Base-by-base conservation (phyloP, 2,329 filamentous ascomycete genomes). In the Neocatenulostroma microsporum region DNA sequence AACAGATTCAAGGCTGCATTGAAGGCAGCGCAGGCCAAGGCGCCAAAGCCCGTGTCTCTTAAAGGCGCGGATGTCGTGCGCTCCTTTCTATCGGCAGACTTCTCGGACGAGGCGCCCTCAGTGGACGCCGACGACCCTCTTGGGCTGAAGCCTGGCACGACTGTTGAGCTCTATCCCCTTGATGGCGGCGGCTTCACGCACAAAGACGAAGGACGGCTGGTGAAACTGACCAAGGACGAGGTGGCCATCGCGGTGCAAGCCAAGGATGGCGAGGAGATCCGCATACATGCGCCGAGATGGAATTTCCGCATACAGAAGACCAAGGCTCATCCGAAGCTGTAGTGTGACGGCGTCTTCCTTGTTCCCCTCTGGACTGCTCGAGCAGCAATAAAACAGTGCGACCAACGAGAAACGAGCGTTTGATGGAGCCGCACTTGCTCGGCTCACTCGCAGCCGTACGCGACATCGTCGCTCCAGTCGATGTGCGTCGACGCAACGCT, bases 241-340 rank as follows among this genome's bases (percentile, higher is more conserved):
- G 65, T 78, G 6, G 76, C 80, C 2, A 63, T 81, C 42, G 70
- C 76, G 54, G 66, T 69, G 11, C 52, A 57, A 39, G 63, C 62
- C 3, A 57, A 59, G 40, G 60, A 57, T 18, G 56, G 62, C 9
- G 55, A 51, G 29, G 58, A 60, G 14, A 59, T 82, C 14, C 66
- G 68, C 36, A 59, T 83, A 21, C 78, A 83, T 62, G 71, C 73
- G 37, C 79, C 78, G 5, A 66, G 78, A 46, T 70, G 73, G 53
- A 71, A 73, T 15, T 81, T 79, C 55, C 63, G 67, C 41, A 57
- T 77, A 28, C 51, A 63, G 42, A 43, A 39, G 25, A 37, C 32
- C n/a, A 46, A 40, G 23, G 48, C 40, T 30, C 40, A 39, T 34
- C 46, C 51, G 14, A 58, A 56, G 50, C 49, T 62, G 17, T 55